These are phyloP conservation scores for Solanum chiquidenum DNA, from an alignment of 257 asterid species.

Conservation along the genomic window DNA sequence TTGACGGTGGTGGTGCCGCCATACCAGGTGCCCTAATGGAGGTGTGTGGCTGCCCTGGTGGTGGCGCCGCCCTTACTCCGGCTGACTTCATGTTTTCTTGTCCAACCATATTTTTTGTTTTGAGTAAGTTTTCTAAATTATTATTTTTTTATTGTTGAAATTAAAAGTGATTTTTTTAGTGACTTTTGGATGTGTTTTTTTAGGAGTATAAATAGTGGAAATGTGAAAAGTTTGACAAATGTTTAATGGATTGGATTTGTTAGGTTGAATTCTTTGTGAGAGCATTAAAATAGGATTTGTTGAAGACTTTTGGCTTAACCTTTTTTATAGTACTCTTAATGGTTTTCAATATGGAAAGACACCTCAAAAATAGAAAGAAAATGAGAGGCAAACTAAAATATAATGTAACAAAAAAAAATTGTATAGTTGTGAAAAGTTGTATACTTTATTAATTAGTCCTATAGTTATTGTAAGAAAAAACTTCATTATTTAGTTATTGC, in stretches of 20 bases:
- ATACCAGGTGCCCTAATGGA: conserved; percentile 3
- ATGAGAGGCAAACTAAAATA: not conserved
- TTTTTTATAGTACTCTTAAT: not conserved
- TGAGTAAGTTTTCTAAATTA: not conserved
- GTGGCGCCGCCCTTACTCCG: conserved; percentile 26
- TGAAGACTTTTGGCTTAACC: not conserved
- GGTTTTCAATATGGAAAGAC: not conserved
- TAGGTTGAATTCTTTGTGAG: not conserved
- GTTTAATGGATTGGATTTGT: not conserved
- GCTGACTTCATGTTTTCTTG: conserved; percentile 36
- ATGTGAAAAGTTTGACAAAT: not conserved
- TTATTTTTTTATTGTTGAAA: not conserved
- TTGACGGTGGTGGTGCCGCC: not conserved
- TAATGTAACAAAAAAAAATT: not conserved
- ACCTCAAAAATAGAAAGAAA: not conserved
- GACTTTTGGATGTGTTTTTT: not conserved
- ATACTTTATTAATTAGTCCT: not conserved
- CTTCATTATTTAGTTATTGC: not conserved
- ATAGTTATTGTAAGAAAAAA: not conserved
- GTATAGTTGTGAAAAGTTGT: not conserved
- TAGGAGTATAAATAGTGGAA: not conserved
- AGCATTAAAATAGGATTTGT: conserved; percentile 6
- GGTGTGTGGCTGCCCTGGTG: conserved; percentile 36
- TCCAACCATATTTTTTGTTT: conserved; percentile 29
- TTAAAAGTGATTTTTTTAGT: not conserved